Percentiles rank a stretch among this genome's conserved stretches.
phyloP scores from a whole-genome alignment of 2,329 filamentous ascomycete genomes.

The Cladosporium sp. region DNA sequence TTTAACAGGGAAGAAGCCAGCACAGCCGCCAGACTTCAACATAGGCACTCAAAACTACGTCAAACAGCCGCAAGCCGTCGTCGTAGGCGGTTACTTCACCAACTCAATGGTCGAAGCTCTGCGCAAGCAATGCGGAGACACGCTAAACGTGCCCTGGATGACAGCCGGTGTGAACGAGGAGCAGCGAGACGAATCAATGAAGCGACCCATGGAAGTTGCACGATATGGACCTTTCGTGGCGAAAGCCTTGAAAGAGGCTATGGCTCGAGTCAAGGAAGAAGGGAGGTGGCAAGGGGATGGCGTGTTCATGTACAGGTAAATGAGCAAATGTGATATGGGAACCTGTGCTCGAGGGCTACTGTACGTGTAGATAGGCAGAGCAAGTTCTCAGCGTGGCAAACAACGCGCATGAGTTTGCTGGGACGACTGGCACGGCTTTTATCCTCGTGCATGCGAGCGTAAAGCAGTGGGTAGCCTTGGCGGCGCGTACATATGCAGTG shows the following conservation, averaged over 20 bases:
- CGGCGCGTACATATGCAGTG: background rate
- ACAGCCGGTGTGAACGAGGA: conserved; percentile 1
- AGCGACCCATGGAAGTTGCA: background rate
- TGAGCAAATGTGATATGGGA: background rate
- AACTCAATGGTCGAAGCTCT: conserved; percentile 7
- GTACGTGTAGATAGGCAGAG: background rate
- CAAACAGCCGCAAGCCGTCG: background rate
- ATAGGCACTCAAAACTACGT: background rate
- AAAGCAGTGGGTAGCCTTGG: background rate
- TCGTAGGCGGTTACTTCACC: conserved; percentile 2
- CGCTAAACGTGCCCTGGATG: background rate
- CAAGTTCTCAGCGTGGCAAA: background rate
- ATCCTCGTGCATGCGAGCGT: background rate
- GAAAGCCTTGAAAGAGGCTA: background rate
- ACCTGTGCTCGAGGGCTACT: background rate
- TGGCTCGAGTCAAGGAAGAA: background rate
- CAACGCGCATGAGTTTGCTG: background rate
- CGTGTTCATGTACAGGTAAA: conserved; percentile 8
- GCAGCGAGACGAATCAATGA: background rate
- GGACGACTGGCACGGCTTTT: background rate
- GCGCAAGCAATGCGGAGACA: background rate
- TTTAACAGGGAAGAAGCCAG: background rate
- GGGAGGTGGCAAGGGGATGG: conserved; percentile 8
- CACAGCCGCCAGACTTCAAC: background rate
- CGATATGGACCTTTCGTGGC: background rate